Percentiles rank a stretch among this genome's conserved stretches.
Evolutionary conservation across 163 green algal species (phyloP).

Genomic region (Chloromonas sp.): DNA sequence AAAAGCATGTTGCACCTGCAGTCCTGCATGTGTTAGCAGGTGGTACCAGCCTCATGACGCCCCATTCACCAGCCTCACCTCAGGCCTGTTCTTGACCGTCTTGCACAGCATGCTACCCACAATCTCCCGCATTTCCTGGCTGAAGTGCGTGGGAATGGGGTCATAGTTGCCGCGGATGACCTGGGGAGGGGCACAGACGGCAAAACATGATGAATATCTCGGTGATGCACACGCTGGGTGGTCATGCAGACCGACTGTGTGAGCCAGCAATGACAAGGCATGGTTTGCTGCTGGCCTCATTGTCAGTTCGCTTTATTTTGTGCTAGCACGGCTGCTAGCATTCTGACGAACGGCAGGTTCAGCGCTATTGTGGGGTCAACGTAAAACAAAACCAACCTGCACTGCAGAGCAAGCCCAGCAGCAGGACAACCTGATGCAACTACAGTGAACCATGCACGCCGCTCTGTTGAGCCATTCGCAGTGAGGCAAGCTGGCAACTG

Average conservation of each 20-base stretch:
- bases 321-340: not conserved
- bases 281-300: not conserved
- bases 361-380: too few relatives aligned
- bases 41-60: not conserved
- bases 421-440: too few relatives aligned
- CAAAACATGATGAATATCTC: not conserved
- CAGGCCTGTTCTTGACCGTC: constrained; percentile 21
- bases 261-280: not conserved
- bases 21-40: too few relatives aligned
- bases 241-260: not conserved
- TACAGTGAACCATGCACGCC: too few relatives aligned
- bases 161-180: constrained; percentile 42
- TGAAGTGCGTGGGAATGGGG: constrained; percentile 31
- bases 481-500: too few relatives aligned
- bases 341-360: not conserved
- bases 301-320: not conserved
- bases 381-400: too few relatives aligned
- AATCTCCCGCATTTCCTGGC: constrained; percentile 17
- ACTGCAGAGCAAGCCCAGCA: too few relatives aligned
- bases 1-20: too few relatives aligned
- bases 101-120: constrained; percentile 35
- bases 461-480: too few relatives aligned
- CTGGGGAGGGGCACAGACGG: not conserved
- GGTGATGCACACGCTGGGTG: too few relatives aligned
- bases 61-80: not conserved